Percentiles rank a stretch among this genome's conserved stretches.
phyloP scores from a whole-genome alignment of 164 flowering plant species.

The Kingdonia uniflora region DNA sequence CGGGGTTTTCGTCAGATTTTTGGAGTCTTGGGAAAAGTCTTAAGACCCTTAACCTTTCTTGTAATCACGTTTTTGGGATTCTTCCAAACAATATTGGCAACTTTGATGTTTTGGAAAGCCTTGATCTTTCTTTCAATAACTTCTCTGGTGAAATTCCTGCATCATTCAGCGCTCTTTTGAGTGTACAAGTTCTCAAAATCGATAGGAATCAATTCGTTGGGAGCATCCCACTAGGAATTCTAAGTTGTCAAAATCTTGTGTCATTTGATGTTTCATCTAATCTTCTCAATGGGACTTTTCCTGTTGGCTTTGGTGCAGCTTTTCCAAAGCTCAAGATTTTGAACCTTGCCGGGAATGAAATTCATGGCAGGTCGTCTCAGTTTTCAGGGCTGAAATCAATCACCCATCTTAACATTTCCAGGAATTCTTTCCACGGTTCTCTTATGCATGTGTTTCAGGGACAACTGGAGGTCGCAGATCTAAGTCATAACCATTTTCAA shows the following conservation, averaged over 20 bases:
- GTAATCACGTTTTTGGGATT: slow-evolving; percentile 47
- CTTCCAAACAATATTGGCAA: slow-evolving; percentile 67
- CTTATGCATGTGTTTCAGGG: slow-evolving; percentile 38
- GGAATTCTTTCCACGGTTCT: slow-evolving; percentile 62
- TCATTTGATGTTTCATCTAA: slow-evolving; percentile 55
- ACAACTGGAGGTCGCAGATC: slow-evolving; percentile 50
- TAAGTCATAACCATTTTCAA: slow-evolving; percentile 68
- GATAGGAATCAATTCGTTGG: slow-evolving; percentile 37
- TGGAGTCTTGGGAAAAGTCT: slow-evolving; percentile 58
- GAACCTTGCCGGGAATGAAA: slow-evolving; percentile 57
- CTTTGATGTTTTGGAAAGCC: slow-evolving; percentile 41
- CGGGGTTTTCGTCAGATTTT: slow-evolving; percentile 67
- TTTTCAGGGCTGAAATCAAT: slow-evolving; percentile 41
- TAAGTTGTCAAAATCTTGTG: slow-evolving; percentile 37
- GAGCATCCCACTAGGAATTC: slow-evolving; percentile 40
- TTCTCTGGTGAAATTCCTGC: slow-evolving; percentile 55
- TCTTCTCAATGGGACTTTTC: slow-evolving; percentile 44
- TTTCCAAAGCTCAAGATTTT: slow-evolving; percentile 48
- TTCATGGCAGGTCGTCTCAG: slow-evolving; percentile 48
- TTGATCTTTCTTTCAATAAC: slow-evolving; percentile 64
- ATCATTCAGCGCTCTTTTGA: slow-evolving; percentile 41
- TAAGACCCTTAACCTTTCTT: slow-evolving; percentile 50
- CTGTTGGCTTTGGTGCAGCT: slow-evolving; percentile 49
- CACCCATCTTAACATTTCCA: slow-evolving; percentile 51
- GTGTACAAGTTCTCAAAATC: slow-evolving; percentile 42